Base-by-base conservation (phyloP, 352 stramenopile species). In the Phytophthora tentaculata region DNA sequence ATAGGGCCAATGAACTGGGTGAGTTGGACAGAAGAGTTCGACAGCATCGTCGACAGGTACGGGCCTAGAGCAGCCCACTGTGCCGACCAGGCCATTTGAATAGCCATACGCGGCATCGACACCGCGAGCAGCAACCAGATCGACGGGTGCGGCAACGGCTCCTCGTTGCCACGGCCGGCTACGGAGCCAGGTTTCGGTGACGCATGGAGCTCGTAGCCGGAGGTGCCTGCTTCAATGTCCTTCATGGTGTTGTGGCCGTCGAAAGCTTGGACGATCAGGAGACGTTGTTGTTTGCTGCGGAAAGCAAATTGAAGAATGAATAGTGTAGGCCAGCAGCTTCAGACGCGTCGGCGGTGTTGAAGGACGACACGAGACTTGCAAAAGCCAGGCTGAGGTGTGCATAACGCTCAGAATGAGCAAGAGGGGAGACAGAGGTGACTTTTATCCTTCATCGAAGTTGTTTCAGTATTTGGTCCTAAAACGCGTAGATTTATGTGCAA, bases 21-120 rank as follows among this genome's bases (percentile, higher is more conserved):
- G 16, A 50, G 28, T 67, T 86, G 75, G 2, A 86, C 78, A 5
- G 70, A 54, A 2, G 49, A 82, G 39, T 71, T 73, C 17, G 73
- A 44, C 44, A 86, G 47, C 70, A 86, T 82, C 16, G 68, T 78
- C 32, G 67, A 66, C 22, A 86, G 63, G 57, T 81, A 80, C 5
- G 78, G 78, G 1, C 75, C 75, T n/a, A 86, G 39, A 50, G 74
- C 78, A 5, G 66, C 66, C 66, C 66, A 73, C 19, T 73, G 66
- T 0, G 66, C 66, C n/a, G 66, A 73, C 66, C 66, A 73, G 28
- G 66, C 66, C 66, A 73, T 73, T n/a, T 73, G 45, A 57, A 73
- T 69, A 32, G 66, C 66, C 66, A 73, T 73, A 69, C 66, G 66
- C 19, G 66, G 66, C 60, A 73, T 73, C 23, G 66, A 73, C 22